Conservation (phyloP, 2,329 filamentous ascomycete genomes). For the Pezicula neosporulosa region DNA sequence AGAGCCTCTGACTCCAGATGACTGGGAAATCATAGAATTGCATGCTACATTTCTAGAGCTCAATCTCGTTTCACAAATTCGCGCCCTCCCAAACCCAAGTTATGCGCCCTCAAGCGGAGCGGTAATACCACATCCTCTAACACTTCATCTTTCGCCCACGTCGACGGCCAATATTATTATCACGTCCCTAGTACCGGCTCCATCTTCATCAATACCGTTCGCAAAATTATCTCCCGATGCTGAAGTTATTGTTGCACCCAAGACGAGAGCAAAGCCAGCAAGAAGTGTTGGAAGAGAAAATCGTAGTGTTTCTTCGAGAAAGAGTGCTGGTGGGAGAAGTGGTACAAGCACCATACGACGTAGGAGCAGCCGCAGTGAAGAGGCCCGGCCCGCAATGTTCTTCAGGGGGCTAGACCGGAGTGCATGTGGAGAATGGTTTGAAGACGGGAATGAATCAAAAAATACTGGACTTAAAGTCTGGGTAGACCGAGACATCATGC, state of each 20-base stretch:
- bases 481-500: conserved; percentile 76
- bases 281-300: conserved; percentile 64
- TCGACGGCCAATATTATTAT: conserved; percentile 91
- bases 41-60: conserved; percentile 94
- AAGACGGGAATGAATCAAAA: conserved; percentile 51
- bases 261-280: conserved; percentile 70
- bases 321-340: conserved; percentile 71
- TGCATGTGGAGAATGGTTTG: conserved; percentile 72
- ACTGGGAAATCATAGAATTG: conserved; percentile 98
- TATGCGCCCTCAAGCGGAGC: conserved; percentile 51
- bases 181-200: conserved; percentile 74
- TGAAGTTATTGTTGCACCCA: conserved; percentile 95
- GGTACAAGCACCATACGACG: conserved; percentile 66
- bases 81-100: conserved; percentile 83
- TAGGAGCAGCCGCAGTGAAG: conserved; percentile 57
- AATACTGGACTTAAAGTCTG: conserved; percentile 69
- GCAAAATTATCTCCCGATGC: conserved; percentile 92
- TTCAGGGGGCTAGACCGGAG: conserved; percentile 74
- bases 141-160: conserved; percentile 89
- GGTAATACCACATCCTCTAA: conserved; percentile 70
- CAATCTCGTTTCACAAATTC: conserved; percentile 89
- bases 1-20: conserved; percentile 88
- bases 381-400: conserved; percentile 66
- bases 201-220: conserved; percentile 67
- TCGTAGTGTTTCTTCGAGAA: conserved; percentile 76